Evolutionary conservation across 495 filamentous ascomycete genomes (phyloP), one percentile per base, ranked within the genome.

Genomic region (Usnea hakonensis): DNA sequence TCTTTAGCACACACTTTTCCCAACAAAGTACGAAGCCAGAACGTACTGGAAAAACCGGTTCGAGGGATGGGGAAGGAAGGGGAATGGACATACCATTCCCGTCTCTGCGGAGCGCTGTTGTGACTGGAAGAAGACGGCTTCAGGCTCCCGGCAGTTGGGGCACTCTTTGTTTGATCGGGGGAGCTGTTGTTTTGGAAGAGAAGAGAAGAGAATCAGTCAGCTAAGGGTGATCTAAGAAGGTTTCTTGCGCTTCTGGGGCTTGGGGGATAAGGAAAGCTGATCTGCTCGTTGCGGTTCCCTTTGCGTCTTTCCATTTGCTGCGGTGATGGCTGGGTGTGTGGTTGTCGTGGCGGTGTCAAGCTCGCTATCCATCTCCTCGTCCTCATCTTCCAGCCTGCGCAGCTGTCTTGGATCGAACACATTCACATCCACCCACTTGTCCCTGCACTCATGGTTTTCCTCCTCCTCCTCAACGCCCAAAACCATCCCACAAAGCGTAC

Each of bases 41-140:
- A 33, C 52, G 14, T 28, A 36, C 55, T 17, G 19, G 64, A 50
- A 35, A 37, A 58, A 36, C n/a, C n/a, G n/a, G n/a, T n/a, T n/a
- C n/a, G 60, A 16, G 9, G 13, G 21, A 33, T 61, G 64, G 26
- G n/a, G 23, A 43, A 65, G 46, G 17, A 53, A 44, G 32, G 26
- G 8, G 43, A 48, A 59, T 57, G 35, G 26, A 55, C 87, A 82
- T 71, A 97, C 94, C 94, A 98, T 98, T 74, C 95, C 95, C 11
- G 95, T 98, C 73, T 97, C 91, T 17, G 91, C 88, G 56, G 87
- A 95, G 70, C 95, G 87, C 78, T 97, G 92, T 72, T 97, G 94
- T 44, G 91, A 96, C 77, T 98, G 94, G 80, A 97, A 98, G 75
- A 95, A 98, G 50, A 98, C 95, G 2, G 90, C 89, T 74, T 97